A percentile compares a stretch with the other conserved stretches of the same genome.
Conservation (phyloP, 805 yeast genomes). For the Saccharomycopsis synnaedendra region DNA sequence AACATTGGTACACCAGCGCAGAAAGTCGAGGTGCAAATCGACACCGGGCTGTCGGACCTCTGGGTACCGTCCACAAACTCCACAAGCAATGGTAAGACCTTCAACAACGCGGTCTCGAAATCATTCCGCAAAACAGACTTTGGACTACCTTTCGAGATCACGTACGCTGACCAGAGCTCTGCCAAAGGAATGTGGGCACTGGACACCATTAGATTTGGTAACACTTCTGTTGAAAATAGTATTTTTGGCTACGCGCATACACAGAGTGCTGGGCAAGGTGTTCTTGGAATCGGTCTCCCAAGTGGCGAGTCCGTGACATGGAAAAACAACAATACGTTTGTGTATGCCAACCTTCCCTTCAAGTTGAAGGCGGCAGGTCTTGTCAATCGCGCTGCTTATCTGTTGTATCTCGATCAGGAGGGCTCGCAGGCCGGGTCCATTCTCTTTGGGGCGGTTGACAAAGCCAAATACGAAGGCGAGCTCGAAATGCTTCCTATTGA, state of each 20-base stretch:
- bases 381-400: slow-evolving; percentile 44
- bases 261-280: slow-evolving; percentile 31
- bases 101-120: not conserved
- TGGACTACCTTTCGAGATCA: slow-evolving; percentile 1
- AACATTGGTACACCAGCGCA: slow-evolving; percentile 48
- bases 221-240: slow-evolving; percentile 1
- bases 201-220: slow-evolving; percentile 7
- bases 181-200: slow-evolving; percentile 12
- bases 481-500: slow-evolving; percentile 20
- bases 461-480: slow-evolving; percentile 43
- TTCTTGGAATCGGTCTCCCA: slow-evolving; percentile 60
- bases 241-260: slow-evolving; percentile 11
- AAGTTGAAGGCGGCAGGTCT: slow-evolving; percentile 46
- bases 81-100: not conserved
- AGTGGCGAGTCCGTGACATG: slow-evolving; percentile 44
- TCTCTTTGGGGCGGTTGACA: slow-evolving; percentile 64
- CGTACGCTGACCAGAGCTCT: slow-evolving; percentile 6
- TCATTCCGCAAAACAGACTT: no score
- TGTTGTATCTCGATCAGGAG: slow-evolving; percentile 43
- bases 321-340: slow-evolving; percentile 23
- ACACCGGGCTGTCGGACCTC: slow-evolving; percentile 68
- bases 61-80: slow-evolving; percentile 33
- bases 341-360: slow-evolving; percentile 58
- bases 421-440: slow-evolving; percentile 37
- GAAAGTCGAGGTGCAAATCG: slow-evolving; percentile 43